phyloP scores from a whole-genome alignment of 202 grass and related monocot genomes.

The Eragrostis tef region DNA sequence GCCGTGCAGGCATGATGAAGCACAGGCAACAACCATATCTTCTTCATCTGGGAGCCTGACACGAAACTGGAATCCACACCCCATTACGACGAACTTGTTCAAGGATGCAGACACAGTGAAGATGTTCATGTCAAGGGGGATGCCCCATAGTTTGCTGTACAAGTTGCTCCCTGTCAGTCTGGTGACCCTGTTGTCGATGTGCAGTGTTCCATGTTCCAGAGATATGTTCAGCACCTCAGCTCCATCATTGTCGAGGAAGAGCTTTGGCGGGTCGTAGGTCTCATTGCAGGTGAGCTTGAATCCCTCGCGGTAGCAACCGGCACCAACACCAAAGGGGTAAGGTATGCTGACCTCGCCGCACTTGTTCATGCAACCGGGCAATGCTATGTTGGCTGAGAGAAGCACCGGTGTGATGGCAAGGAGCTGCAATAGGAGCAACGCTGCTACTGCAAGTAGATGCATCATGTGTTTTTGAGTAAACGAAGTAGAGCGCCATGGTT shows the following conservation, averaged over 20 bases:
- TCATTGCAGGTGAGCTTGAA: constrained; percentile 43
- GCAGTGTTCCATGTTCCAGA: constrained; percentile 5
- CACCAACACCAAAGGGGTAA: constrained; percentile 49
- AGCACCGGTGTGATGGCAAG: background rate
- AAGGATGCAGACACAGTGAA: constrained; percentile 28
- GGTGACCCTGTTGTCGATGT: background rate
- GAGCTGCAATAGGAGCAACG: constrained; percentile 6
- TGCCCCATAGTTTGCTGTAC: background rate
- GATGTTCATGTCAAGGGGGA: constrained; percentile 22
- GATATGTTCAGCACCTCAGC: constrained; percentile 43
- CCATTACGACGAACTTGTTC: constrained; percentile 43
- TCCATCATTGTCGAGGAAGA: background rate
- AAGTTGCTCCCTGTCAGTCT: background rate
- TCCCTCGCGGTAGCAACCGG: constrained; percentile 28
- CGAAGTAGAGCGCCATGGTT: constrained; percentile 9
- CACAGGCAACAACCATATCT: constrained; percentile 2
- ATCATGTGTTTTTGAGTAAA: constrained; percentile 6
- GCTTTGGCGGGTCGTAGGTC: constrained; percentile 41
- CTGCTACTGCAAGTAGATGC: background rate
- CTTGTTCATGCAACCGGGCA: constrained; percentile 43
- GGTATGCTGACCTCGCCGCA: constrained; percentile 47
- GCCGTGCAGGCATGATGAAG: constrained; percentile 31
- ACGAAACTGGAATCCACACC: background rate
- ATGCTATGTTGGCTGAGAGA: background rate
- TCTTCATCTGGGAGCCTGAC: background rate